phyloP scores from a whole-genome alignment of 768 basidiomycete genomes.

The Serendipita sp. region DNA sequence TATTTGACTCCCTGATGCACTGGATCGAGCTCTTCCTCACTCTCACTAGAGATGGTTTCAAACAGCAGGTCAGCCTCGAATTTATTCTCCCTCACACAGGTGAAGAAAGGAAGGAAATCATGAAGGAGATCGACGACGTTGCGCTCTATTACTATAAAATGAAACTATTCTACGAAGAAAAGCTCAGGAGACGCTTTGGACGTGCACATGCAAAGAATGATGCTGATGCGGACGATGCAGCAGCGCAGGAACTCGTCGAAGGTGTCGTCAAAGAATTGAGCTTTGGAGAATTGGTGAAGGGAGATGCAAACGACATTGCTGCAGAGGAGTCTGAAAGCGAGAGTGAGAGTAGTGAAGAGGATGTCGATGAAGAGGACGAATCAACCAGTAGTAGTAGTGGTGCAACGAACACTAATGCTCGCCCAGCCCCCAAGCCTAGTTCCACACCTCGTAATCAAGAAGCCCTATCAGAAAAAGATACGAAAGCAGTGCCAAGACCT shows the following conservation, averaged over 20 bases:
- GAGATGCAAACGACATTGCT: conserved; percentile 65
- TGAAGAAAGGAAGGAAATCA: conserved; percentile 54
- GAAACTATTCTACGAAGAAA: conserved; percentile 85
- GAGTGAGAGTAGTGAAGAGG: conserved; percentile 27
- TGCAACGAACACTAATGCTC: conserved; percentile 12
- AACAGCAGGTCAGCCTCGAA: conserved; percentile 61
- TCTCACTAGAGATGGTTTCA: conserved; percentile 76
- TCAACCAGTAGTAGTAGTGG: conserved; percentile 19
- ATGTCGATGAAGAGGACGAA: conserved; percentile 23
- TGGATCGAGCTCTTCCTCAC: conserved; percentile 96
- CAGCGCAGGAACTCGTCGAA: conserved; percentile 63
- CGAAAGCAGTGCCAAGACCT: conserved; percentile 25
- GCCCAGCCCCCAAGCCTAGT: conserved; percentile 7
- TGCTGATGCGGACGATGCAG: conserved; percentile 65
- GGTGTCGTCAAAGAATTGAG: conserved; percentile 55
- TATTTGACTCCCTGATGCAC: conserved; percentile 86
- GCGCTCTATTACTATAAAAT: conserved; percentile 87
- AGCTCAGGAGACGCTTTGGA: conserved; percentile 72
- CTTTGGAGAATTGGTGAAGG: conserved; percentile 63
- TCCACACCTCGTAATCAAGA: conserved; percentile 14
- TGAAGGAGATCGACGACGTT: conserved; percentile 77
- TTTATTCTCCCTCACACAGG: conserved; percentile 75
- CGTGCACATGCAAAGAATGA: conserved; percentile 31
- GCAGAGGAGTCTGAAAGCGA: conserved; percentile 39
- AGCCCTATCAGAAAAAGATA: conserved; percentile 32